Evolutionary conservation across 2,329 filamentous ascomycete species (phyloP).

Genomic region (Sordariomycetes sp.): DNA sequence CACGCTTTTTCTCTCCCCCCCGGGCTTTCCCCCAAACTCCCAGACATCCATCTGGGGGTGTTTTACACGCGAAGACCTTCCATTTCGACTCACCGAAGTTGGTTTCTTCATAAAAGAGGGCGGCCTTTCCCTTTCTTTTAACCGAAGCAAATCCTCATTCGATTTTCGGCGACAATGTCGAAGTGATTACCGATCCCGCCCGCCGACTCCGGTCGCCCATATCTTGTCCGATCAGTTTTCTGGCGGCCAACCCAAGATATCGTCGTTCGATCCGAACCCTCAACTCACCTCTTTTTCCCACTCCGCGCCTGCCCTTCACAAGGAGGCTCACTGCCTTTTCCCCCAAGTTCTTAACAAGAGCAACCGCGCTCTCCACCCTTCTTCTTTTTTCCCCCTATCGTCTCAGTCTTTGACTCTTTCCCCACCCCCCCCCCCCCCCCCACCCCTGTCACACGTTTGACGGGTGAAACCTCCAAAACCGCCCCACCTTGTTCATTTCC

Average conservation of each 20-base stretch:
- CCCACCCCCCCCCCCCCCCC: no score
- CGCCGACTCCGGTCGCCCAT: neutral
- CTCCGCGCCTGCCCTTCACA: no score
- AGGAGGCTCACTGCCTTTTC: no score
- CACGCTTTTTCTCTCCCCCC: neutral
- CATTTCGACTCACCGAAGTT: neutral
- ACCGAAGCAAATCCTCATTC: neutral
- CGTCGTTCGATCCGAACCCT: no score
- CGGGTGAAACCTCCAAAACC: no score
- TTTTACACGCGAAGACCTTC: neutral
- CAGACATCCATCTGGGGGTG: neutral
- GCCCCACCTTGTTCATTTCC: no score
- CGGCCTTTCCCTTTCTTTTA: neutral
- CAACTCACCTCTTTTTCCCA: no score
- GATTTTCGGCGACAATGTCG: neutral
- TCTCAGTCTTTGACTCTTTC: no score
- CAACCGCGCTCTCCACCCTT: no score
- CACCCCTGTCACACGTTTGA: no score
- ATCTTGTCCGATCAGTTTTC: neutral
- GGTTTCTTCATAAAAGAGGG: neutral
- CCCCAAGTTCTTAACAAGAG: no score
- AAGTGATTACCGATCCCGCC: neutral
- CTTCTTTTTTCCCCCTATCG: no score
- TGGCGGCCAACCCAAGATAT: neutral
- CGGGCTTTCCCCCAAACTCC: neutral